phyloP scores from a whole-genome alignment of 257 asterid species.

The Solanum chmielewskii region DNA sequence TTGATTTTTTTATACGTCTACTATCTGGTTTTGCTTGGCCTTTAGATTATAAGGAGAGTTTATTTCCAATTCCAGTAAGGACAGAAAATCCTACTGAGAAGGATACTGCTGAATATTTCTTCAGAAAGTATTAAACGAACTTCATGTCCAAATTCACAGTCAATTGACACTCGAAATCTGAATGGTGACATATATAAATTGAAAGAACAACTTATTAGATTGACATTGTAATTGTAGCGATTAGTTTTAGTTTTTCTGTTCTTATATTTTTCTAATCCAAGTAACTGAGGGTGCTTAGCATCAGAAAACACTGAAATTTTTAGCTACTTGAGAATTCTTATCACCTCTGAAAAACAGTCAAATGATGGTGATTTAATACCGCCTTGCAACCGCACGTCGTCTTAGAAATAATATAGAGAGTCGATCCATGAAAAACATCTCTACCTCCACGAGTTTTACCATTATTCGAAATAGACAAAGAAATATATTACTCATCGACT shows the following conservation, averaged over 20 bases:
- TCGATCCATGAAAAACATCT: not conserved
- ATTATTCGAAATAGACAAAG: not conserved
- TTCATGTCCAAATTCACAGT: not conserved
- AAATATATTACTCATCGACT: not conserved
- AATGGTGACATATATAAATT: not conserved
- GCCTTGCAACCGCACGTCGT: not conserved
- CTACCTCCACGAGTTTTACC: not conserved
- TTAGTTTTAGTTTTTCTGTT: not conserved
- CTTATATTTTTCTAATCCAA: not conserved
- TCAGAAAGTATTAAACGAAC: not conserved
- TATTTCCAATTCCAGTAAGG: not conserved
- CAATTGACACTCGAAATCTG: not conserved
- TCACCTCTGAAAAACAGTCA: not conserved
- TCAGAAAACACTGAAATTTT: not conserved
- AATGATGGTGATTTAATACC: not conserved
- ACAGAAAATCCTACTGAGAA: not conserved
- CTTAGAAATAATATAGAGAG: not conserved
- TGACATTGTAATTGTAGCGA: not conserved
- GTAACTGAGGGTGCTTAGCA: not conserved
- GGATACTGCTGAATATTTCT: not conserved
- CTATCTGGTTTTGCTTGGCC: not conserved
- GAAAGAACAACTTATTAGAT: not conserved
- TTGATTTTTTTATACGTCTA: not conserved
- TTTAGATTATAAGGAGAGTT: not conserved
- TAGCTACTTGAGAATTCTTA: not conserved